Conservation (phyloP, 2,329 filamentous ascomycete species). For the Zopfia rhizophila region DNA sequence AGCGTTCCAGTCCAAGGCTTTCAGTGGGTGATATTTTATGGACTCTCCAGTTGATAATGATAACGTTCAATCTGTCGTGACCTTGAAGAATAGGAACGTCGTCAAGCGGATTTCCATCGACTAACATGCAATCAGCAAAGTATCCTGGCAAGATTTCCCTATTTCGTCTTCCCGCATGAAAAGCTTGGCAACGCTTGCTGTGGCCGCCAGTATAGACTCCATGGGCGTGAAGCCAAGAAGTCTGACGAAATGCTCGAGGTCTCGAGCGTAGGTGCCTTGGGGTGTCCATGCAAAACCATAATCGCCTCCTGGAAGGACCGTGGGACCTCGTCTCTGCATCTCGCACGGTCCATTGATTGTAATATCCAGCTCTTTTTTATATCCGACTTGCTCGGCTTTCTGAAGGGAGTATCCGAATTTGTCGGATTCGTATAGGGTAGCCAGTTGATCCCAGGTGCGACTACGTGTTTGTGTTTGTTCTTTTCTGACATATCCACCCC, state of each 20-base stretch:
- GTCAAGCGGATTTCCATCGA: conserved; percentile 58
- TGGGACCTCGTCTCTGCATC: conserved; percentile 59
- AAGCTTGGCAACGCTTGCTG: conserved; percentile 52
- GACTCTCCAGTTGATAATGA: conserved; percentile 60
- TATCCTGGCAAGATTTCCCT: conserved; percentile 56
- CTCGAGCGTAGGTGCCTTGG: conserved; percentile 60
- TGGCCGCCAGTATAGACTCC: conserved; percentile 58
- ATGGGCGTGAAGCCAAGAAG: conserved; percentile 57
- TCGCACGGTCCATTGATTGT: conserved; percentile 55
- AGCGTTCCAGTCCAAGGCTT: not conserved
- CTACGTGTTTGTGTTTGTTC: conserved; percentile 52
- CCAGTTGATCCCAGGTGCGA: conserved; percentile 59
- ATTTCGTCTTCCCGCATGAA: conserved; percentile 55
- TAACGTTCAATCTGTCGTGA: conserved; percentile 56
- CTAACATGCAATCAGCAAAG: conserved; percentile 58
- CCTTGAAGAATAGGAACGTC: conserved; percentile 57
- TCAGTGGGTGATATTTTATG: conserved; percentile 47
- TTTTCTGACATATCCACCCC: conserved; percentile 55
- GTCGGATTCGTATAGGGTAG: conserved; percentile 53
- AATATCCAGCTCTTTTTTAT: conserved; percentile 55
- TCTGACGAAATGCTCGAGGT: conserved; percentile 60
- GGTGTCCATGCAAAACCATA: conserved; percentile 62
- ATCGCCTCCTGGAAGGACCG: conserved; percentile 59
- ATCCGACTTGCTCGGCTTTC: conserved; percentile 58
- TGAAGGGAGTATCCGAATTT: conserved; percentile 56